Evolutionary conservation across 2,329 filamentous ascomycete species (phyloP).

Genomic region (Ascochyta pisi): DNA sequence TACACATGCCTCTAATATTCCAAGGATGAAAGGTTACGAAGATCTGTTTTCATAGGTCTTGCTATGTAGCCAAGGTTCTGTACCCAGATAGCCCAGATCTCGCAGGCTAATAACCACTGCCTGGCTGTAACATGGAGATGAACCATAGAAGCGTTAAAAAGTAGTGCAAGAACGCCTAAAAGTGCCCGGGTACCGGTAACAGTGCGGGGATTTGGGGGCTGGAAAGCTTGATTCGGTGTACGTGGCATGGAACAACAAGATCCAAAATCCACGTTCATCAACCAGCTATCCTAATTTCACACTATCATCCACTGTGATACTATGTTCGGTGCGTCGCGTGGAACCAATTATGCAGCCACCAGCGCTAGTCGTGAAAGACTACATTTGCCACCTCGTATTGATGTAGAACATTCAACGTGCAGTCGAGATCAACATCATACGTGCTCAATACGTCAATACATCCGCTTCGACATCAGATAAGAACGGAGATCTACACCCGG

Average conservation of each 20-base stretch:
- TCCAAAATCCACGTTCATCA: too few relatives aligned
- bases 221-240: conserved; percentile 19
- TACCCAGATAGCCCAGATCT: too few relatives aligned
- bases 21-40: too few relatives aligned
- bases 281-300: too few relatives aligned
- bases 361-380: background rate
- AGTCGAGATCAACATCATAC: conserved; percentile 1
- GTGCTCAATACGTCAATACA: background rate
- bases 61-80: too few relatives aligned
- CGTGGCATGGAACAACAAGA: too few relatives aligned
- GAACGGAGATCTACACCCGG: conserved; percentile 19
- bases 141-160: conserved; percentile 1
- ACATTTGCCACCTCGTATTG: conserved; percentile 9
- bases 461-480: background rate
- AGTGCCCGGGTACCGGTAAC: conserved; percentile 1
- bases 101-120: too few relatives aligned
- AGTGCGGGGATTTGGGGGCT: conserved; percentile 27
- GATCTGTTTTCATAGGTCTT: too few relatives aligned
- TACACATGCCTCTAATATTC: too few relatives aligned
- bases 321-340: background rate
- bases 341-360: background rate
- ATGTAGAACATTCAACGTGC: background rate
- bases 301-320: background rate
- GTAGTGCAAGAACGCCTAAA: conserved; percentile 11
- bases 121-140: background rate